Evolutionary conservation across 164 flowering plant species (phyloP), one percentile per base, ranked within the genome.

Genomic region (Dillenia turbinata): DNA sequence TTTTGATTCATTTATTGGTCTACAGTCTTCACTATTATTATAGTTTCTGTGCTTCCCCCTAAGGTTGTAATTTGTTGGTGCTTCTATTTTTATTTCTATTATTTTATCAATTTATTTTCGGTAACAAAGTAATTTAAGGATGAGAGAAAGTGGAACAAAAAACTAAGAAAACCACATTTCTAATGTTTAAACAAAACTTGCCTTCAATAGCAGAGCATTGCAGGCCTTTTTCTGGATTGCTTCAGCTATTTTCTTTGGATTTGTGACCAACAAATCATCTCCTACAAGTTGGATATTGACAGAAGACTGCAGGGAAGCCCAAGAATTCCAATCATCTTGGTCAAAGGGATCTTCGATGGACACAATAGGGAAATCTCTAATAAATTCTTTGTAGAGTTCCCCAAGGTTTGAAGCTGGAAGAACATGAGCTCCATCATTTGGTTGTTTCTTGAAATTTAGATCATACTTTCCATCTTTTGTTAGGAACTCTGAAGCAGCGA

Each of bases 341-440:
- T 94, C 99, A 77, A 94, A 94, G n/a, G 99, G 99, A 76, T 94
- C 99, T 74, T 94, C 97, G 66, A 91, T 91, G n/a, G 99, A 94
- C 62, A 88, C 96, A 71, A 94, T 91, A 17, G 97, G 99, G 69
- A 87, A 94, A 59, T 94, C 96, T 68, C 73, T 78, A 53, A 89
- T 71, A 76, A 94, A 94, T 62, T 87, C 88, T 63, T 79, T 78
- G 82, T 94, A 94, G 54, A 94, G 83, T n/a, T 87, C 81, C 50
- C 89, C 62, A 0, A 94, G 91, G 56, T 81, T 79, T 66, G 81
- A 78, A 53, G 83, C 92, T 49, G 93, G 58, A 47, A 59, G 82
- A 57, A 86, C 86, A 70, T 86, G 85, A 69, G 91, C 81, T 54
- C 96, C 96, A 78, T 94, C 93, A 81, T 94, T 94, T 72, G 96